Evolutionary conservation across 108 stramenopile genomes (phyloP).

Genomic region (Cylindrotheca closterium): DNA sequence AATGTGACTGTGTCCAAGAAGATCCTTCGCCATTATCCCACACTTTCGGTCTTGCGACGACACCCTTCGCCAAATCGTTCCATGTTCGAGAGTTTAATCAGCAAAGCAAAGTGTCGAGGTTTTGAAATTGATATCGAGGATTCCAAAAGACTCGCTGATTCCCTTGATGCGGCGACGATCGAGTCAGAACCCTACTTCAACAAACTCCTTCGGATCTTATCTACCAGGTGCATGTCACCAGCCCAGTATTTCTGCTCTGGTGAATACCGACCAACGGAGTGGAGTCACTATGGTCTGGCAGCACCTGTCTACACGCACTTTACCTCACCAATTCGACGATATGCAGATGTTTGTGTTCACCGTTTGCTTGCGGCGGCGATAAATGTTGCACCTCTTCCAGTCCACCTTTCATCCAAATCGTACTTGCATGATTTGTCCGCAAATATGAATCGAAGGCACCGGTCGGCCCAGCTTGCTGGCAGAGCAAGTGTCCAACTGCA

Average conservation of each 20-base stretch:
- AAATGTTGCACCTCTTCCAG: slow-evolving; percentile 87
- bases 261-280: slow-evolving; percentile 85
- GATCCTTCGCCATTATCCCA: slow-evolving; percentile 89
- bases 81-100: slow-evolving; percentile 93
- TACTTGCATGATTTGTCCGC: slow-evolving; percentile 89
- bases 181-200: slow-evolving; percentile 92
- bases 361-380: slow-evolving; percentile 95
- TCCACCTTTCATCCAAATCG: slow-evolving; percentile 84
- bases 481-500: slow-evolving; percentile 92
- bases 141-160: slow-evolving; percentile 92
- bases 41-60: slow-evolving; percentile 90
- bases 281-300: slow-evolving; percentile 98
- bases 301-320: slow-evolving; percentile 99
- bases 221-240: slow-evolving; percentile 96
- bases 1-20: slow-evolving; percentile 98
- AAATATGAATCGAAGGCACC: slow-evolving; percentile 96
- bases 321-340: slow-evolving; percentile 95
- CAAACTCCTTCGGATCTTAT: slow-evolving; percentile 94
- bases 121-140: slow-evolving; percentile 88
- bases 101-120: slow-evolving; percentile 78
- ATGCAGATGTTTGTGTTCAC: slow-evolving; percentile 98
- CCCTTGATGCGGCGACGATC: slow-evolving; percentile 84
- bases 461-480: slow-evolving; percentile 94
- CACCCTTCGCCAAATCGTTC: slow-evolving; percentile 94
- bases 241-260: slow-evolving; percentile 99